Evolutionary conservation across 2,329 filamentous ascomycete species (phyloP).

Genomic region (Epichloe aotearoae): DNA sequence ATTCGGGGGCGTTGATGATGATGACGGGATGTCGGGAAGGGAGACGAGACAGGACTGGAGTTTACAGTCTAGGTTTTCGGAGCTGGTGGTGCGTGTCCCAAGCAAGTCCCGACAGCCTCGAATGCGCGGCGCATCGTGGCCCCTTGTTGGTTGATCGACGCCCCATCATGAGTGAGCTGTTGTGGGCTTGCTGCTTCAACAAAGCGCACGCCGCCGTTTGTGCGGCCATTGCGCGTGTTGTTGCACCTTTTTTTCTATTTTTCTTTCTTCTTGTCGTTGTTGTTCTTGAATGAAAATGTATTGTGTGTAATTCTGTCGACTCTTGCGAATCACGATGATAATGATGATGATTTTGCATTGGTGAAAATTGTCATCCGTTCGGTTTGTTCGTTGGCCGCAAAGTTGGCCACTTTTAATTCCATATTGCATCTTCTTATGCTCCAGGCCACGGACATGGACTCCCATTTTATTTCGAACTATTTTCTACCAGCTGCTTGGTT

Average conservation of each 20-base stretch:
- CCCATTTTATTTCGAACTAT: not conserved
- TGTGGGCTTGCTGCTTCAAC: too few species aligned
- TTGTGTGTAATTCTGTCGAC: not conserved
- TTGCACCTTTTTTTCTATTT: too few species aligned
- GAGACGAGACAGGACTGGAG: not conserved
- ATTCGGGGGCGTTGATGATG: not conserved
- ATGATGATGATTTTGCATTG: not conserved
- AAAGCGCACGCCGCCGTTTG: too few species aligned
- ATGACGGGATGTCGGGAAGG: not conserved
- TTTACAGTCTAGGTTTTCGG: not conserved
- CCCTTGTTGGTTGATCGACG: constrained; percentile 7
- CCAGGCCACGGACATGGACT: too few species aligned
- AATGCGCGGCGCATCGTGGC: constrained; percentile 6
- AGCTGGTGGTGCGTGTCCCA: constrained; percentile 4
- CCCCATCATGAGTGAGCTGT: constrained; percentile 9
- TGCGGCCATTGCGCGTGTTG: too few species aligned
- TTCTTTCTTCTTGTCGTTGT: not conserved
- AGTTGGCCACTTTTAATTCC: not conserved
- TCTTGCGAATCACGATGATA: not conserved
- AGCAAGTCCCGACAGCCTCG: not conserved
- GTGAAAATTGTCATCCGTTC: not conserved
- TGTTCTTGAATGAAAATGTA: not conserved
- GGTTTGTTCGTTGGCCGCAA: not conserved
- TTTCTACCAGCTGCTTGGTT: not conserved
- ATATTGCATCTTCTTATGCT: not conserved